Base-by-base conservation (phyloP, 2,329 filamentous ascomycete genomes). In the Sporothrix dimorphospora region DNA sequence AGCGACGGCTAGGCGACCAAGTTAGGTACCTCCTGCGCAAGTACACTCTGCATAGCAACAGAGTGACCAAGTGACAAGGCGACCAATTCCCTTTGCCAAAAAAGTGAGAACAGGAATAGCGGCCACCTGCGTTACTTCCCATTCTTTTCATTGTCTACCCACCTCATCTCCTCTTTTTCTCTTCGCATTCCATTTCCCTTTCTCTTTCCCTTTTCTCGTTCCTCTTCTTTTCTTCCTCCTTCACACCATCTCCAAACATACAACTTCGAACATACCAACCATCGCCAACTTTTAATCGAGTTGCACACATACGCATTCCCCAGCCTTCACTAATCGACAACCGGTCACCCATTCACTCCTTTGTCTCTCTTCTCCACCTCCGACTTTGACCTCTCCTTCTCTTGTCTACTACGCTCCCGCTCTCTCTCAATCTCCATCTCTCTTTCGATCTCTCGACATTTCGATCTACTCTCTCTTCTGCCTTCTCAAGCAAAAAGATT, bases 201-300 rank as follows among this genome's bases (percentile, higher is more conserved):
- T 63, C 55, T 70, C 66, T 38, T 27, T 69, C 42, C 16, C 21
- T 61, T 40, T 69, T 42, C 55, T 24, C 42, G 12, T 21, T 45
- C 59, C n/a, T n/a, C 59, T n/a, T 63, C 40, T 70, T 51, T 40
- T 72, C 51, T 69, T 68, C 21, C 49, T 51, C 65, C 55, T 72
- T 70, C 57, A 51, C 70, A 70, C 61, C 55, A 65, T 57, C 47
- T 34, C 30, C 42, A 69, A 67, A 72, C 38, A 72, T n/a, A 57
- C n/a, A 65, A 65, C 45, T 47, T 45, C 40, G 9, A 57, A 67
- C 34, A 71, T 53, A 21, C 61, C 57, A 65, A 30, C 59, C 69
- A 69, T 69, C 66, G 65, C 65, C 65, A 68, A 55, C 65, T 51
- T 51, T 3, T 24, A 47, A 30, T 53, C 65, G 30, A 55, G 49